Base-by-base conservation (phyloP, 352 stramenopile genomes). In the Phytophthora pisi region DNA sequence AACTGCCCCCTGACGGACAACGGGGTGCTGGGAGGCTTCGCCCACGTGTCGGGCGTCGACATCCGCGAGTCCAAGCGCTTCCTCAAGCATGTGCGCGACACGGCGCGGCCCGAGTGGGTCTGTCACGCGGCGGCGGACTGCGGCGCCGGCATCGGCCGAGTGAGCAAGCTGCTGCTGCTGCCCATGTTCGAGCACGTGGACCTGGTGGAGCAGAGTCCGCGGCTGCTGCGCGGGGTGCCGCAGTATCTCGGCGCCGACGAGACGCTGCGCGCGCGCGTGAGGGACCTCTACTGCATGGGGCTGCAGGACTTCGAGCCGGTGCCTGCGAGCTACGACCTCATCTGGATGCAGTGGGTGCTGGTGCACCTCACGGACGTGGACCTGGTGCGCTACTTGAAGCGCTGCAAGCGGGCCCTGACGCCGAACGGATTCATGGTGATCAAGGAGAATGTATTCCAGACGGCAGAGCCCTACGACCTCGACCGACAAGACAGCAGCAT, bases 291-390 rank as follows among this genome's bases (percentile, higher is more conserved):
- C 70, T 98, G 93, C 71, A 87, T 92, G 59, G 95, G 92, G 6
- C 77, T 99, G 68, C 95, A 99, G 68, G 89, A 97, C 45, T 97
- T 97, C 64, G 70, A 90, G 10, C 91, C 92, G 3, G 38, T 57
- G 11, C 28, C 73, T 30, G 68, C 63, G 6, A 90, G 69, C 40
- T 99, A 99, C 81, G 92, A 98, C 77, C 81, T 99, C 52, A 93
- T 99, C 65, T 99, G 97, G 96, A 91, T 98, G 65, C 97, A 99
- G 77, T 99, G 97, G 97, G 92, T 98, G 47, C 84, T 98, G 15
- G 89, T 91, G 36, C 97, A 99, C 76, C 77, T 99, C 34, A 98
- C 93, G 2, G 97, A 99, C 75, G 67, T 93, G 15, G 96, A 99
- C 75, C 92, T 98, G 34, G 85, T 99, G 42, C 64, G 75, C 28